Conservation (phyloP, 768 basidiomycete species). For the Exsudoporus frostii region DNA sequence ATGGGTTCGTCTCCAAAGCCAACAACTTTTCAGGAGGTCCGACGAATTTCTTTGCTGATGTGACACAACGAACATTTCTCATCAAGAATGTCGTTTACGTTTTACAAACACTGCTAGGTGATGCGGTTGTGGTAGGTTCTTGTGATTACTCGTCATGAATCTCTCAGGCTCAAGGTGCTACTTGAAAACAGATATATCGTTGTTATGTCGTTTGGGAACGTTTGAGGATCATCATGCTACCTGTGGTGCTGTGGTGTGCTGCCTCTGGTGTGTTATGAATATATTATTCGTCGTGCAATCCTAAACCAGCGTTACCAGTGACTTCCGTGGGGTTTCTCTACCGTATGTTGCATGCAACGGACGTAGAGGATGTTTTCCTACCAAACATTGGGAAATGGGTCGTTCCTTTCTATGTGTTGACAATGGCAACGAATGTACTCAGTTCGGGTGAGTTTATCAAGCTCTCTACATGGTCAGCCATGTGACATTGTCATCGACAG, state of each 20-base stretch:
- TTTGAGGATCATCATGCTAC: slow-evolving; percentile 7
- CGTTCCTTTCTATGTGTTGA: slow-evolving; percentile 16
- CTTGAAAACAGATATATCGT: slow-evolving; percentile 20
- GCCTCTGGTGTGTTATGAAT: slow-evolving; percentile 10
- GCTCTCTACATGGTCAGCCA: not conserved
- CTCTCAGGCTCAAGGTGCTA: not conserved
- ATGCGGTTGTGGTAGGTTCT: slow-evolving; percentile 15
- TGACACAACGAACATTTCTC: slow-evolving; percentile 28
- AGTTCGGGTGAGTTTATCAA: slow-evolving; percentile 13
- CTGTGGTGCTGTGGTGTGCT: slow-evolving; percentile 17
- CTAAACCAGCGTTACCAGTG: slow-evolving; percentile 1
- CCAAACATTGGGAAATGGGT: slow-evolving; percentile 6
- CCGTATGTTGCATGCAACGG: not conserved
- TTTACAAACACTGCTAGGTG: slow-evolving; percentile 25
- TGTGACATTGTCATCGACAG: not conserved
- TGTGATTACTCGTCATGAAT: not conserved
- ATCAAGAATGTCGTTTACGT: slow-evolving; percentile 27
- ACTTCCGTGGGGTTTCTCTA: slow-evolving; percentile 12
- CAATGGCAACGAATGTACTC: slow-evolving; percentile 21
- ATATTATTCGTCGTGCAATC: not conserved
- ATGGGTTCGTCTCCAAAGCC: slow-evolving; percentile 25
- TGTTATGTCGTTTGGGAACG: slow-evolving; percentile 23
- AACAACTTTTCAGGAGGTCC: slow-evolving; percentile 25
- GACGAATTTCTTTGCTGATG: slow-evolving; percentile 27
- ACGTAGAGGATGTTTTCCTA: not conserved